Conservation (phyloP, 169 alveolate genomes). For the Ichthyophthirius multifiliis region DNA sequence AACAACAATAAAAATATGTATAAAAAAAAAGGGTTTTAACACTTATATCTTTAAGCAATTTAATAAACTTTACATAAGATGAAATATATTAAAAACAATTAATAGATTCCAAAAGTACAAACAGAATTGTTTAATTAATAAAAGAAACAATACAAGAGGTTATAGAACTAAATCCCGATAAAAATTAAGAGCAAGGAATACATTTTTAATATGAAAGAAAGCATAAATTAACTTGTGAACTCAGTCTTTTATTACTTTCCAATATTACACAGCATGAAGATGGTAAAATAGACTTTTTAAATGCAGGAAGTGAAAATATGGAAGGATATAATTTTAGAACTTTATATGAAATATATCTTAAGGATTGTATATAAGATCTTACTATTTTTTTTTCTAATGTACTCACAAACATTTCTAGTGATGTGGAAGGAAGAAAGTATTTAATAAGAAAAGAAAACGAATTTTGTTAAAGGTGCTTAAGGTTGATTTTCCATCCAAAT, state of each 20-base stretch:
- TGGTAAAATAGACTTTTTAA: neutral
- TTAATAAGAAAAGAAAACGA: conserved; percentile 2
- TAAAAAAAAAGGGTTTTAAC: neutral
- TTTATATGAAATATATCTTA: neutral
- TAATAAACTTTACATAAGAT: conserved; percentile 2
- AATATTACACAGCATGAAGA: conserved; percentile 1
- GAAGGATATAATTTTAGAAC: neutral
- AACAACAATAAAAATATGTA: neutral
- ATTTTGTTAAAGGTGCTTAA: neutral
- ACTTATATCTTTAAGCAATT: neutral
- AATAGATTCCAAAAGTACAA: neutral
- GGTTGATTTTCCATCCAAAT: neutral
- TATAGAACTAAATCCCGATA: neutral
- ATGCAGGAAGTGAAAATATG: neutral
- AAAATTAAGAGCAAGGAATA: neutral
- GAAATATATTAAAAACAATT: neutral
- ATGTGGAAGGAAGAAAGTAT: conserved; percentile 3
- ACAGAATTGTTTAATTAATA: neutral
- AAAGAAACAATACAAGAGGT: neutral
- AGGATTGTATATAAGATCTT: neutral
- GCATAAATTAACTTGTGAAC: neutral
- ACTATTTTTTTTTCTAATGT: neutral
- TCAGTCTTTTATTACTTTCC: neutral
- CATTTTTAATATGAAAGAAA: neutral
- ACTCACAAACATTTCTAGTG: neutral